Evolutionary conservation across 2,329 filamentous ascomycete species (phyloP).

Genomic region (Westerdykella ornata): DNA sequence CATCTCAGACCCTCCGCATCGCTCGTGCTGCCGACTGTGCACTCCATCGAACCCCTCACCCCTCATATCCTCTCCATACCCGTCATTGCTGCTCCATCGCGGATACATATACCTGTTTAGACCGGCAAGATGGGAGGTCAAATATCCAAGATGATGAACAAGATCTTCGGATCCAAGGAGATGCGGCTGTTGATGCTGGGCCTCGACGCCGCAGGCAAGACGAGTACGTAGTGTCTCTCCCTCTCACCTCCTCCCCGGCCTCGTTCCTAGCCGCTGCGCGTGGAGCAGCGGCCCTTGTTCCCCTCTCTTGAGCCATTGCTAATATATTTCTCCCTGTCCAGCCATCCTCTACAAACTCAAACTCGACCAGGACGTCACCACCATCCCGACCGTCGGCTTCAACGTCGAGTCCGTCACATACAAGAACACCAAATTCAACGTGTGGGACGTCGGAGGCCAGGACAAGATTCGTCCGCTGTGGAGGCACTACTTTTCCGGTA

Average conservation of each 20-base stretch:
- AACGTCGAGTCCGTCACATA: slow-evolving; percentile 99
- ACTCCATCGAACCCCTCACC: not conserved
- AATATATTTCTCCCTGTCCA: slow-evolving; percentile 19
- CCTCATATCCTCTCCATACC: not conserved
- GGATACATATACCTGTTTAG: slow-evolving; percentile 2
- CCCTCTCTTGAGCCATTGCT: slow-evolving; percentile 5
- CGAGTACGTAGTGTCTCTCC: slow-evolving; percentile 48
- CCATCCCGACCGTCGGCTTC: slow-evolving; percentile 98
- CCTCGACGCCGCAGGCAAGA: slow-evolving; percentile 96
- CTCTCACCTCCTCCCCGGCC: too few species aligned
- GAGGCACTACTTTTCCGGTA: slow-evolving; percentile 98
- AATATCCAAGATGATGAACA: slow-evolving; percentile 93
- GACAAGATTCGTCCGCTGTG: slow-evolving; percentile 99
- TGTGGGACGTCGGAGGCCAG: slow-evolving; percentile 99
- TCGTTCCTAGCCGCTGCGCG: too few species aligned
- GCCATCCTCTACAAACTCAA: slow-evolving; percentile 99
- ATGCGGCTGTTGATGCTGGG: slow-evolving; percentile 98
- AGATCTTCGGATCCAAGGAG: slow-evolving; percentile 98
- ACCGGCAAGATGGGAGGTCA: slow-evolving; percentile 73
- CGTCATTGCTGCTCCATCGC: not conserved
- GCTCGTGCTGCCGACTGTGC: too few species aligned
- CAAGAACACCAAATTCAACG: slow-evolving; percentile 99
- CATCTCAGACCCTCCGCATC: not conserved
- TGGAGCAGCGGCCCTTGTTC: not conserved
- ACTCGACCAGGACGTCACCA: slow-evolving; percentile 98